phyloP scores from a whole-genome alignment of 23 red algal species.

The Gracilaria caudata region DNA sequence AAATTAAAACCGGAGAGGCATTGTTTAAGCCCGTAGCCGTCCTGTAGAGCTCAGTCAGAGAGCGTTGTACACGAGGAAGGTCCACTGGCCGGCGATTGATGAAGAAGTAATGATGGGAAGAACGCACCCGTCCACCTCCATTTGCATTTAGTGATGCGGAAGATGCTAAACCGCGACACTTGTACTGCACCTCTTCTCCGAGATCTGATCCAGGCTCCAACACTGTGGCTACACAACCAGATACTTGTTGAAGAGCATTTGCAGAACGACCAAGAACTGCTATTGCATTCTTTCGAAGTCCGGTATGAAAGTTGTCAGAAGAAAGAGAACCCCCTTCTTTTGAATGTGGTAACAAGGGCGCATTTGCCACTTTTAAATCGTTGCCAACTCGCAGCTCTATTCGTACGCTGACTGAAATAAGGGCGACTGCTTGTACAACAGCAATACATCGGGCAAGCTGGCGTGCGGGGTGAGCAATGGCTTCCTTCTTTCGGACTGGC shows the following conservation, averaged over 20 bases:
- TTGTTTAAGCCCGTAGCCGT: constrained; percentile 29
- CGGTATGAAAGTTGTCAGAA: constrained; percentile 10
- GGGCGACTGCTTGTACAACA: constrained; percentile 67
- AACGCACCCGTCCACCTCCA: constrained; percentile 61
- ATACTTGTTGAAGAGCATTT: background rate
- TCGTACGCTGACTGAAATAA: constrained; percentile 61
- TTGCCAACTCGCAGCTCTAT: constrained; percentile 62
- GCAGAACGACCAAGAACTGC: constrained; percentile 38
- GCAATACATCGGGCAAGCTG: constrained; percentile 65
- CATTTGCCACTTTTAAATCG: constrained; percentile 56
- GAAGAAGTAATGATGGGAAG: constrained; percentile 81
- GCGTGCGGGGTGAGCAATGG: constrained; percentile 45
- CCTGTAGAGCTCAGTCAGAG: constrained; percentile 76
- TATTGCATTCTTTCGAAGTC: constrained; percentile 24
- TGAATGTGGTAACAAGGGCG: background rate
- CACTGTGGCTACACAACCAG: constrained; percentile 7
- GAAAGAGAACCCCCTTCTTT: background rate
- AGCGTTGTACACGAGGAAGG: constrained; percentile 50
- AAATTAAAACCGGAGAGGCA: constrained; percentile 67
- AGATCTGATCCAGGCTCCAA: background rate
- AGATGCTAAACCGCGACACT: constrained; percentile 43
- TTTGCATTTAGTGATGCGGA: constrained; percentile 55
- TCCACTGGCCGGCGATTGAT: constrained; percentile 83
- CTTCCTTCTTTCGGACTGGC: constrained; percentile 80
- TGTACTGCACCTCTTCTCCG: constrained; percentile 18